phyloP scores from a whole-genome alignment of 2,329 filamentous ascomycete species.

The Pochonia chlamydosporia region DNA sequence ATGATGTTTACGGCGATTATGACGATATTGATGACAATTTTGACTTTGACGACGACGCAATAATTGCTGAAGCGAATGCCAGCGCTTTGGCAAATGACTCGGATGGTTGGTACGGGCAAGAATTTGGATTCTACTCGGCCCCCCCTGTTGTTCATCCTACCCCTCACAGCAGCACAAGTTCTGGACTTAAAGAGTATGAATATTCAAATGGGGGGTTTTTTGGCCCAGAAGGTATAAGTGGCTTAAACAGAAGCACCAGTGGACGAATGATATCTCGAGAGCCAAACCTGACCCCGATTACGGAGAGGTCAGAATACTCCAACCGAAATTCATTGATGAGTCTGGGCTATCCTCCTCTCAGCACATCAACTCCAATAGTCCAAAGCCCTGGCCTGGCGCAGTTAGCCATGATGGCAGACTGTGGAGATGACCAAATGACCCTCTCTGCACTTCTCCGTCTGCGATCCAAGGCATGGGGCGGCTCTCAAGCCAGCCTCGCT shows the following conservation, averaged over 20 bases:
- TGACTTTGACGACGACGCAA: slow-evolving; percentile 75
- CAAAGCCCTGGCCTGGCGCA: slow-evolving; percentile 73
- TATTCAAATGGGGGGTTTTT: slow-evolving; percentile 86
- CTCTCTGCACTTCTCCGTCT: slow-evolving; percentile 67
- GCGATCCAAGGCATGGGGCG: slow-evolving; percentile 72
- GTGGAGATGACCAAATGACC: slow-evolving; percentile 62
- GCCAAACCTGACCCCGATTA: slow-evolving; percentile 92
- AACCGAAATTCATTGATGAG: slow-evolving; percentile 89
- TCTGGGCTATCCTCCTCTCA: slow-evolving; percentile 38
- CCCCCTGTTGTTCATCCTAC: slow-evolving; percentile 39
- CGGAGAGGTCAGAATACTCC: slow-evolving; percentile 91
- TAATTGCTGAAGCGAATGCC: slow-evolving; percentile 92
- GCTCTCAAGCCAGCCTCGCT: slow-evolving; percentile 67
- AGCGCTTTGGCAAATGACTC: slow-evolving; percentile 87
- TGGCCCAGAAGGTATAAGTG: slow-evolving; percentile 55
- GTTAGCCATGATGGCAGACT: slow-evolving; percentile 59
- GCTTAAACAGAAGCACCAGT: slow-evolving; percentile 62
- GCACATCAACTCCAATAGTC: slow-evolving; percentile 40
- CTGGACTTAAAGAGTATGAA: slow-evolving; percentile 37
- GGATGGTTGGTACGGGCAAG: slow-evolving; percentile 91
- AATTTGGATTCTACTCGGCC: slow-evolving; percentile 90
- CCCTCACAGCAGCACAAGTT: slow-evolving; percentile 33
- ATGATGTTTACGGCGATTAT: slow-evolving; percentile 38
- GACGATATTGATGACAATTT: slow-evolving; percentile 59
- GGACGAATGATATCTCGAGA: slow-evolving; percentile 72